These are phyloP conservation scores for Paspalum vaginatum DNA, from an alignment of 176 grass and related monocot genomes.

Conservation along the genomic window DNA sequence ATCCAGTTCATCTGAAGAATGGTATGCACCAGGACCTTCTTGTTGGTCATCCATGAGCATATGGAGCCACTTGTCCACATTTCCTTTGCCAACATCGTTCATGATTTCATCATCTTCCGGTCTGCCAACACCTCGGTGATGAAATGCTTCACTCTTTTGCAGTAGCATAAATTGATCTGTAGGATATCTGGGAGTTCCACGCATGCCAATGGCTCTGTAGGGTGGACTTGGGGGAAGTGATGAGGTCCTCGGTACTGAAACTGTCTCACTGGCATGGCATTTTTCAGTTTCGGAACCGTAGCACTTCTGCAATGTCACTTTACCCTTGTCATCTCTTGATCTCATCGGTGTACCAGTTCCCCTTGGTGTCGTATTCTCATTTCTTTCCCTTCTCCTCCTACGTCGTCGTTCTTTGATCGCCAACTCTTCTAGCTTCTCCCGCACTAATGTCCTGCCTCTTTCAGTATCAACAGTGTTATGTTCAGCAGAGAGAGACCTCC, in stretches of 20 bases:
- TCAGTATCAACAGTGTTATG: conserved; percentile 38
- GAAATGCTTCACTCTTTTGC: conserved; percentile 28
- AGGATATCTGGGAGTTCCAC: conserved; percentile 22
- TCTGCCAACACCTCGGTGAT: not conserved
- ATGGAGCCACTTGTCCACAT: conserved; percentile 80
- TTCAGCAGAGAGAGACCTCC: conserved; percentile 30
- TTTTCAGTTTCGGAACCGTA: conserved; percentile 36
- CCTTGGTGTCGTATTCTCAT: conserved; percentile 12
- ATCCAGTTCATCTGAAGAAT: conserved; percentile 25
- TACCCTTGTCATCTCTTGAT: no score
- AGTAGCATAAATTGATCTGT: conserved; percentile 13
- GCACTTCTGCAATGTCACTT: conserved; percentile 18
- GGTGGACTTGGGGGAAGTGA: conserved; percentile 55
- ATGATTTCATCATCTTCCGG: conserved; percentile 53
- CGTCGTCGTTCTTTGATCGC: conserved; percentile 32
- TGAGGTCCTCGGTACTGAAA: conserved; percentile 31
- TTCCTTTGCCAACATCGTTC: conserved; percentile 64
- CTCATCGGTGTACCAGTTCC: conserved; percentile 22
- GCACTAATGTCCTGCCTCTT: conserved; percentile 22
- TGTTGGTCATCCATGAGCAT: conserved; percentile 58
- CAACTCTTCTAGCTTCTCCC: conserved; percentile 59
- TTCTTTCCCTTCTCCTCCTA: conserved; percentile 44
- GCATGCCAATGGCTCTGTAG: conserved; percentile 29
- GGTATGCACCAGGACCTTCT: conserved; percentile 36
- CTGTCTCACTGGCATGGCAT: conserved; percentile 32